Percentiles rank a stretch among this genome's conserved stretches.
Evolutionary conservation across 2,329 filamentous ascomycete genomes (phyloP).

Genomic region (Arthrobotrys entomopaga): DNA sequence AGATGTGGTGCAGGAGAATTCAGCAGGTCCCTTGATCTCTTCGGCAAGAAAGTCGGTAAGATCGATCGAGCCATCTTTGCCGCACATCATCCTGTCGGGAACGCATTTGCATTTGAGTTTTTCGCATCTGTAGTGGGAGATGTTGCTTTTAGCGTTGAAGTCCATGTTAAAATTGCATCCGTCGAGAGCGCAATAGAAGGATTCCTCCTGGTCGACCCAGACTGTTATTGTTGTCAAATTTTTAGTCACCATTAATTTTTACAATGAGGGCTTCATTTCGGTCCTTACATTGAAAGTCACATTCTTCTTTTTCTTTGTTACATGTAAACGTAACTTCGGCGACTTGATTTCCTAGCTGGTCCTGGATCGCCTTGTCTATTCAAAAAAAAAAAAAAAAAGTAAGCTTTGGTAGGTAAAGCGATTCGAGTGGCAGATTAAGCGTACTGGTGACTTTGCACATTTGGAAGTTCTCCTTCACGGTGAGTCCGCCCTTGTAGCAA

Average conservation of each 20-base stretch:
- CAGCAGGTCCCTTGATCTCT: conserved; percentile 85
- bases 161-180: conserved; percentile 79
- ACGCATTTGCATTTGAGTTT: conserved; percentile 89
- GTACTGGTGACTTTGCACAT: conserved; percentile 91
- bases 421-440: conserved; percentile 11
- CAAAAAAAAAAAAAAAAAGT: too few species aligned
- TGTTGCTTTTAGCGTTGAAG: conserved; percentile 76
- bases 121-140: conserved; percentile 84
- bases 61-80: conserved; percentile 88
- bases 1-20: conserved; percentile 76
- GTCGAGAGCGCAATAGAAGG: conserved; percentile 92
- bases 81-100: conserved; percentile 90
- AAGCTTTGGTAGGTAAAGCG: conserved; percentile 1
- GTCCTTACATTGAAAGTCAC: conserved; percentile 87
- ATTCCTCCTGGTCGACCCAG: conserved; percentile 93
- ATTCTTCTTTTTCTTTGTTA: conserved; percentile 76
- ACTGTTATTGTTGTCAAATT: conserved; percentile 67
- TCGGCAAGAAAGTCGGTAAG: conserved; percentile 87
- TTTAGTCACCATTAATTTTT: not conserved
- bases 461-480: conserved; percentile 94
- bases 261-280: not conserved
- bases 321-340: conserved; percentile 97
- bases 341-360: conserved; percentile 82
- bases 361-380: conserved; percentile 81
- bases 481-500: conserved; percentile 89